A percentile compares a stretch with the other conserved stretches of the same genome.
Conservation (phyloP, 2,329 filamentous ascomycete genomes). For the Fusarium odoratissimum region DNA sequence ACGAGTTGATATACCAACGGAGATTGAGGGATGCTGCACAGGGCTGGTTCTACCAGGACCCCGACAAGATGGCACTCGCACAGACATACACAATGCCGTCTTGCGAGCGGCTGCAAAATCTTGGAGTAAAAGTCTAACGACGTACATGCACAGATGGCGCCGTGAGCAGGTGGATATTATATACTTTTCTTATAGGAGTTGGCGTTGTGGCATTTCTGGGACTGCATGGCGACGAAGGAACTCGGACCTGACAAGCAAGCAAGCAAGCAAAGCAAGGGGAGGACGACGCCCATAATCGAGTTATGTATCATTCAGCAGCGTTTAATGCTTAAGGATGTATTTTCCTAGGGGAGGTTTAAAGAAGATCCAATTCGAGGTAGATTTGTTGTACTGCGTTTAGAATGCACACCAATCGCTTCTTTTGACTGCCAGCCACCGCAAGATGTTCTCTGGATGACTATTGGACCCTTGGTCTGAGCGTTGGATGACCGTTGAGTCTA, state of each 20-base stretch:
- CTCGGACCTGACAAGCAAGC: slow-evolving; percentile 11
- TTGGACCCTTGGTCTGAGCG: slow-evolving; percentile 26
- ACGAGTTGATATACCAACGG: slow-evolving; percentile 74
- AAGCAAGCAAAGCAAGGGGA: slow-evolving; percentile 13
- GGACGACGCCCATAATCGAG: slow-evolving; percentile 34
- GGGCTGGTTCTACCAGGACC: slow-evolving; percentile 88
- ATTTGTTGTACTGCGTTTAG: neutral
- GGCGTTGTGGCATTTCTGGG: slow-evolving; percentile 47
- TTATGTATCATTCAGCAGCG: slow-evolving; percentile 32
- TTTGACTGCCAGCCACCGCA: neutral
- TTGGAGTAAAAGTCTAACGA: slow-evolving; percentile 49
- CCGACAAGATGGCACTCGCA: slow-evolving; percentile 81
- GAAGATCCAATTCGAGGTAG: neutral
- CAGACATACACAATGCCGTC: slow-evolving; percentile 62
- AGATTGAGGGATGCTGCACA: slow-evolving; percentile 80
- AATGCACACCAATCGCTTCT: slow-evolving; percentile 6
- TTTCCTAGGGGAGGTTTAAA: neutral
- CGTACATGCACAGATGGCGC: neutral
- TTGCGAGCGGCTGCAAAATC: slow-evolving; percentile 62
- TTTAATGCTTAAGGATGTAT: slow-evolving; percentile 18
- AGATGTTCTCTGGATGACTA: neutral
- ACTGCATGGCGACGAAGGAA: slow-evolving; percentile 41
- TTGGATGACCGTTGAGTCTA: slow-evolving; percentile 1
- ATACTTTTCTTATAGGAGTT: slow-evolving; percentile 44
- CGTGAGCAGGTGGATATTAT: slow-evolving; percentile 14